A percentile compares a stretch with the other conserved stretches of the same genome.
phyloP scores from a whole-genome alignment of 352 stramenopile species.

The Pythium angustatum region DNA sequence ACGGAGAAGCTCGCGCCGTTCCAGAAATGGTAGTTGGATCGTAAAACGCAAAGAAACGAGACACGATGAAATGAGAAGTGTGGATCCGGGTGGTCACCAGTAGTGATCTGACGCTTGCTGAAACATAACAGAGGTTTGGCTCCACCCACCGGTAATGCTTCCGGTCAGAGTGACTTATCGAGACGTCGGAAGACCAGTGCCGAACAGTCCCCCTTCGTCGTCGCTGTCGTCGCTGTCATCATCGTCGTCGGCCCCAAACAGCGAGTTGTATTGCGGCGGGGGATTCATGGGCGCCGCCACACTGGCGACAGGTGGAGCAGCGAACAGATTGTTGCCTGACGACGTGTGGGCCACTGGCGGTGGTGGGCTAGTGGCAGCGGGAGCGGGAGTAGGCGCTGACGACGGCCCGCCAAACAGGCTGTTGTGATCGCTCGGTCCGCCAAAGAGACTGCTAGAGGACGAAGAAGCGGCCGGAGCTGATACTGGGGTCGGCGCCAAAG shows the following conservation, averaged over 20 bases:
- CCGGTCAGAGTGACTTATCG: slow-evolving; percentile 39
- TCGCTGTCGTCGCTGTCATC: slow-evolving; percentile 74
- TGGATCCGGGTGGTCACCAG: too few relatives aligned
- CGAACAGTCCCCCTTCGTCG: slow-evolving; percentile 77
- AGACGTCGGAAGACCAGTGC: slow-evolving; percentile 67
- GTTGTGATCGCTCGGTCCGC: slow-evolving; percentile 3
- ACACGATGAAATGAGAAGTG: not conserved
- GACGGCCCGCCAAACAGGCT: slow-evolving; percentile 13
- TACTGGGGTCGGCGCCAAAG: slow-evolving; percentile 30
- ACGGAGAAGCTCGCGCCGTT: slow-evolving; percentile 77
- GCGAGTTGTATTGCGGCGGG: slow-evolving; percentile 47
- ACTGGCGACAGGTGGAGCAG: slow-evolving; percentile 21
- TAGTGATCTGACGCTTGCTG: too few relatives aligned
- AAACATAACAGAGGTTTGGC: too few relatives aligned
- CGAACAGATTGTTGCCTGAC: slow-evolving; percentile 29
- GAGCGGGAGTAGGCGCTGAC: slow-evolving; percentile 1
- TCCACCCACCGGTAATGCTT: too few relatives aligned
- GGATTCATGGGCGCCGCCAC: slow-evolving; percentile 10
- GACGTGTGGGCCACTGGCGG: not conserved
- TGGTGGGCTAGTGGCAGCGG: not conserved
- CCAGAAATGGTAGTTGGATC: slow-evolving; percentile 65
- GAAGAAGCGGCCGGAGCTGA: slow-evolving; percentile 5
- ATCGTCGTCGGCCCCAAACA: slow-evolving; percentile 62
- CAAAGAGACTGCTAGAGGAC: slow-evolving; percentile 16
- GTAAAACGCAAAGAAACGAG: not conserved